Percentiles rank a stretch among this genome's conserved stretches.
Conservation (phyloP, 148 eudicot genomes). For the Nyssa sinensis region DNA sequence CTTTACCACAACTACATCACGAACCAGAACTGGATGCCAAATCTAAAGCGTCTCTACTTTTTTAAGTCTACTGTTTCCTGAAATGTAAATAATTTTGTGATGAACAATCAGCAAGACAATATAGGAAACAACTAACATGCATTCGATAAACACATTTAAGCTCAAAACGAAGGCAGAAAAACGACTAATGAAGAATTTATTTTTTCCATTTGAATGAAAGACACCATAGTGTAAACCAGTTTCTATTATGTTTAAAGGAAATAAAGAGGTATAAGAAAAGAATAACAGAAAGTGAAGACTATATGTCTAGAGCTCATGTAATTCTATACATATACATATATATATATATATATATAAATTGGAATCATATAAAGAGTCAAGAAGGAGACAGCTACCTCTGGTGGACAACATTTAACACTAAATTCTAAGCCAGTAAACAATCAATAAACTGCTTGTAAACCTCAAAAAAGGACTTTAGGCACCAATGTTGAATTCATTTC, state of each 20-base stretch:
- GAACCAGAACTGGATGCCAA: neutral
- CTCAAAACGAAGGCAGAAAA: neutral
- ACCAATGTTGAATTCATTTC: neutral
- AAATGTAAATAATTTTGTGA: neutral
- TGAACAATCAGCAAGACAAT: neutral
- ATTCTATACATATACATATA: no score
- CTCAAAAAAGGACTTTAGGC: no score
- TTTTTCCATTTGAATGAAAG: neutral
- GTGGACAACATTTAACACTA: slow-evolving; percentile 1
- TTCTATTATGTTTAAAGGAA: neutral
- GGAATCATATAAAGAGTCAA: neutral
- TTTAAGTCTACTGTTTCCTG: neutral
- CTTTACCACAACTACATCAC: neutral
- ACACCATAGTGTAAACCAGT: neutral
- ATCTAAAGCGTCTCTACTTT: neutral
- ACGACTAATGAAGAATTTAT: neutral
- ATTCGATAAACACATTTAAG: neutral
- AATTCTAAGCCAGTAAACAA: neutral
- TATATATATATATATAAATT: no score
- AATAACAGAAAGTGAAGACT: neutral
- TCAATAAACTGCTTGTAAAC: neutral
- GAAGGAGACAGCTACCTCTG: neutral
- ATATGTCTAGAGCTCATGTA: neutral
- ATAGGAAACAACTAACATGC: no score
- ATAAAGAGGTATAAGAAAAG: neutral